Base-by-base conservation (phyloP, 225 moss, liverwort and hornwort genomes). In the Rhytidiadelphus loreus region DNA sequence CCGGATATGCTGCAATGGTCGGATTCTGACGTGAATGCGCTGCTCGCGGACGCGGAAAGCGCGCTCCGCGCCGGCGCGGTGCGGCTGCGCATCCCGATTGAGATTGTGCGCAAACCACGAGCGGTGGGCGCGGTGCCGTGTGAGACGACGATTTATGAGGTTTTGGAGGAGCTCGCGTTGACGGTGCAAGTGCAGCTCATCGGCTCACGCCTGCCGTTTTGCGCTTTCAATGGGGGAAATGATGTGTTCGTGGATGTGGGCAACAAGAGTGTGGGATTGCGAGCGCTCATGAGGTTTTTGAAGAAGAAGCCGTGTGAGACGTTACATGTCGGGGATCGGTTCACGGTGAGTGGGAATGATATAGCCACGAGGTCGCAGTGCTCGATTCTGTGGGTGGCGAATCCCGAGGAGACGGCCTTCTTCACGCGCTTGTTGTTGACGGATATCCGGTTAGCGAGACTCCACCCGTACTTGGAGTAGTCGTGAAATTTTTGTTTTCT, bases 391-490 rank as follows among this genome's bases (percentile, higher is more conserved):
- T 98, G 98, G 98, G 97, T 98, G 30, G 98, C 98, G 20, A 98
- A 98, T 84, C 98, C 98, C 2, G 97, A 98, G 87, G 98, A 98
- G 88, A 98, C 98, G 9, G 95, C 96, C n/a, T 98, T 98, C 88
- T 98, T 96, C 84, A 96, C 96, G 63, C 92, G 98, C 33, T 83
- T 97, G 50, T 87, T 98, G 85, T 91, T 96, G 50, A 92, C 95
- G 7, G 95, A 97, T 85, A 95, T 98, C n/a, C 93, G 93, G 87
- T 90, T 96, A 37, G 94, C 94, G 26, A 81, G 94, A 75, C 87
- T 96, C 35, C 92, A 92, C 75, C 96, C 96, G 37, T 96, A 96
- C 66, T 88, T 96, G 77, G 95, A 96, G 89, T 96, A 86, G 90
- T 62, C 35, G 12, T 44, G 37, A 56, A 18, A 30, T 12, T 29